Evolutionary conservation across 768 basidiomycete species (phyloP), one percentile per base, ranked within the genome.

Genomic region (Calocybe gangraenosa): DNA sequence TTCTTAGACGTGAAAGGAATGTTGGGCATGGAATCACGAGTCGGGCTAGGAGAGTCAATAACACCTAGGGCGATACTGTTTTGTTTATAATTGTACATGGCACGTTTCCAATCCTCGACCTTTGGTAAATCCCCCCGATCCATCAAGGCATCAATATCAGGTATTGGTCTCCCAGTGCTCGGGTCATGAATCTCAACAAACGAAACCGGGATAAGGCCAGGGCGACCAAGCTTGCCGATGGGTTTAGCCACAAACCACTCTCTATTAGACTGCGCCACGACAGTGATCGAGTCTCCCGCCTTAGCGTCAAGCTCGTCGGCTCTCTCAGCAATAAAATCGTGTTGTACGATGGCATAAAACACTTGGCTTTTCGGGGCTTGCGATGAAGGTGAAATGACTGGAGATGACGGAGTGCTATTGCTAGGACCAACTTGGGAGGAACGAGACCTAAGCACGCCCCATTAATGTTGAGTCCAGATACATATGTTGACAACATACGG

Each of bases 51-150:
- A 28, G 71, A 56, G 47, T 98, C 95, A 58, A 98, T 80, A 36
- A 92, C 86, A 34, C 96, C 96, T 14, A 99, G 78, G 5, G 94
- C 78, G 61, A 99, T 99, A 62, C 90, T 92, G 63, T 85, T 92
- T 54, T 92, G 90, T 65, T 98, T 98, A 73, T 99, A 99, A 55
- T 76, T 86, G 45, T 93, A 78, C 76, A 97, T 90, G 17, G 91
- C 87, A 56, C 84, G 84, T 65, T 98, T 98, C 96, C 96, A 99
- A 49, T 97, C 94, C 62, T 99, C 96, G n/a, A 99, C 94, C 52
- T 82, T 86, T 19, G 96, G 96, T 15, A 99, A 76, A 48, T 85
- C 86, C 15, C 92, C 93, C 11, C 79, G 76, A 56, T 92, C 87
- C 64, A 97, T 92, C 45, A 96, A 77, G 6, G 74, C 70, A 19